Evolutionary conservation across 805 yeast species (phyloP).

Genomic region (Myxozyma neotropica): DNA sequence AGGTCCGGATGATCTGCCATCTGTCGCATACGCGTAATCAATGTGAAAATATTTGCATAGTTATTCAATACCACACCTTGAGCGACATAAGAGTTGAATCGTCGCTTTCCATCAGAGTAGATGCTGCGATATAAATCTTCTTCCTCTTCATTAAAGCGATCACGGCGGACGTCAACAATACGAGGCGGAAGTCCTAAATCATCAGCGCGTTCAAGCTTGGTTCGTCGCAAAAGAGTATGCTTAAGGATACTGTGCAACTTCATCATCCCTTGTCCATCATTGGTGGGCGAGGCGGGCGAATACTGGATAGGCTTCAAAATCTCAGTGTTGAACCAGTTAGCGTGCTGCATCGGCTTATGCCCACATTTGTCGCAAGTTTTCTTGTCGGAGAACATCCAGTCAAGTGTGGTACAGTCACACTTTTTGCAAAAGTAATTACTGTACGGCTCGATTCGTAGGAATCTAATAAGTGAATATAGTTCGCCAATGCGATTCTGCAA

Average conservation of each 20-base stretch:
- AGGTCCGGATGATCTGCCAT: conserved; percentile 98
- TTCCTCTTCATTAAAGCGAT: conserved; percentile 90
- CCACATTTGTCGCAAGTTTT: conserved; percentile 85
- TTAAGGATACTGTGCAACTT: conserved; percentile 73
- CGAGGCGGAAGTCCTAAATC: conserved; percentile 97
- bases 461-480: conserved; percentile 87
- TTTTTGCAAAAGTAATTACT: conserved; percentile 89
- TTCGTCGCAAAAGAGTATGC: conserved; percentile 88
- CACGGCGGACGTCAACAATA: conserved; percentile 84
- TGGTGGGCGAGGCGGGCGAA: conserved; percentile 62
- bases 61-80: conserved; percentile 96
- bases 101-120: conserved; percentile 82
- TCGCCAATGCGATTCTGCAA: conserved; percentile 96
- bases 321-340: conserved; percentile 93
- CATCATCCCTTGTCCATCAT: conserved; percentile 86
- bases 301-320: conserved; percentile 92
- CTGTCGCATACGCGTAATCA: conserved; percentile 96
- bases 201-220: conserved; percentile 95
- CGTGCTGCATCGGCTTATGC: conserved; percentile 92
- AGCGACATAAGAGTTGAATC: conserved; percentile 89
- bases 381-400: conserved; percentile 84
- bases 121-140: conserved; percentile 87
- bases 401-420: conserved; percentile 77
- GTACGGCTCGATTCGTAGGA: conserved; percentile 80
- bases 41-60: conserved; percentile 94